phyloP scores from a whole-genome alignment of 176 grass and related monocot genomes.

The Avena atlantica region DNA sequence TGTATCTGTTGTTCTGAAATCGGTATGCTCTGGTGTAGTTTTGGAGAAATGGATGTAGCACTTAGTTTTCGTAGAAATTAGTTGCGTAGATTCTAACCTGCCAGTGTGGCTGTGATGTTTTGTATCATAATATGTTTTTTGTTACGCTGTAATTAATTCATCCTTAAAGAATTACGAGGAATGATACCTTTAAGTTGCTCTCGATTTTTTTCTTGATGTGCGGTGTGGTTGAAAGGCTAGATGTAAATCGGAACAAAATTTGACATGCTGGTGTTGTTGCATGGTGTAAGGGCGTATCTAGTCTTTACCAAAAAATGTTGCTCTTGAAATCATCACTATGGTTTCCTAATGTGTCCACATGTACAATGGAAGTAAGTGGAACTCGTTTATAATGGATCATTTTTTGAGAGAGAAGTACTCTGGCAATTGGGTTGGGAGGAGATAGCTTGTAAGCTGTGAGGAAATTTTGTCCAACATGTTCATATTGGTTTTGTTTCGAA shows the following conservation, averaged over 20 bases:
- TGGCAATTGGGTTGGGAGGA: neutral
- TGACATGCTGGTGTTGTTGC: neutral
- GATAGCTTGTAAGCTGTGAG: too few species aligned
- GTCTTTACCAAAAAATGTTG: neutral
- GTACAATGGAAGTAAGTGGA: neutral
- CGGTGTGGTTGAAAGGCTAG: neutral
- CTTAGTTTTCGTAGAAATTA: neutral
- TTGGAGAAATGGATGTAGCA: neutral
- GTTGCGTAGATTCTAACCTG: neutral
- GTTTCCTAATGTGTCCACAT: conserved; percentile 12
- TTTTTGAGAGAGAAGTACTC: neutral
- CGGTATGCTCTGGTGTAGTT: neutral
- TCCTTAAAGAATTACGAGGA: neutral
- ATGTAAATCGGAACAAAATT: neutral
- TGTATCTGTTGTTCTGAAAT: neutral
- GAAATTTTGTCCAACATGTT: neutral
- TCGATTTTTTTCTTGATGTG: neutral
- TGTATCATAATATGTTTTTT: neutral
- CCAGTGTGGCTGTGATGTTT: neutral
- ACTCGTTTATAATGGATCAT: neutral
- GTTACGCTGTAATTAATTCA: neutral
- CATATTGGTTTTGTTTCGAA: neutral
- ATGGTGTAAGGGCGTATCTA: neutral
- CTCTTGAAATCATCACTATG: neutral
- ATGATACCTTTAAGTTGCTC: neutral